These are phyloP conservation scores for Medicago arabica DNA, from an alignment of 306 rosid species.

Conservation along the genomic window DNA sequence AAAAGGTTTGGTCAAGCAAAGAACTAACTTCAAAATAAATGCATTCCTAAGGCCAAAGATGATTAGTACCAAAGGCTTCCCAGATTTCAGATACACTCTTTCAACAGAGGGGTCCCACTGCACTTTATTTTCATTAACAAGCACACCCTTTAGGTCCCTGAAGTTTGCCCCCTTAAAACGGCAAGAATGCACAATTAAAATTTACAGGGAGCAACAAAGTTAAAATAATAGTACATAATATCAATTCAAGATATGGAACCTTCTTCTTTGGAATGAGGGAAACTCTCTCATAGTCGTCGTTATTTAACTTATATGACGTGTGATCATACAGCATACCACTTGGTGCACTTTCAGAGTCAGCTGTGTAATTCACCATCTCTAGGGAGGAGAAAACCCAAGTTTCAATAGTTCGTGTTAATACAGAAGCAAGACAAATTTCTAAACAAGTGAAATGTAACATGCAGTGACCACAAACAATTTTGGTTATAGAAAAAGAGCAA, in stretches of 20 bases:
- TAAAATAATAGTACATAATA: neutral
- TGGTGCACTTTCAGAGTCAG: neutral
- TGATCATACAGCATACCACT: constrained; percentile 50
- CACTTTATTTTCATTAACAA: constrained; percentile 44
- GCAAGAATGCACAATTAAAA: neutral
- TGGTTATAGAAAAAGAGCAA: neutral
- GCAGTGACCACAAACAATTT: neutral
- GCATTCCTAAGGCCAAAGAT: neutral
- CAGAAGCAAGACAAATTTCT: neutral
- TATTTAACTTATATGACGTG: constrained; percentile 44
- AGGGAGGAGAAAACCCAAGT: constrained; percentile 15
- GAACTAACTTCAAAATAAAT: neutral
- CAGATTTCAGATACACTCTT: constrained; percentile 43
- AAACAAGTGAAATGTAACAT: neutral
- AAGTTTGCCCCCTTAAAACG: constrained; percentile 43
- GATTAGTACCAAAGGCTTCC: constrained; percentile 51
- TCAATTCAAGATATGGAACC: constrained; percentile 32
- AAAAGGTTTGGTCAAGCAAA: constrained; percentile 9
- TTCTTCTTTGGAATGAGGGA: constrained; percentile 51
- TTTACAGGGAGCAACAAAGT: neutral
- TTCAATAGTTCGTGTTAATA: constrained; percentile 7
- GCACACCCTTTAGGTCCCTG: constrained; percentile 50
- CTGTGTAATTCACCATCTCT: constrained; percentile 43
- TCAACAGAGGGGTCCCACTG: constrained; percentile 53
- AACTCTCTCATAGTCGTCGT: constrained; percentile 55